These are phyloP conservation scores for Aspergillus hancockii DNA, from an alignment of 495 filamentous ascomycete genomes.

Conservation along the genomic window DNA sequence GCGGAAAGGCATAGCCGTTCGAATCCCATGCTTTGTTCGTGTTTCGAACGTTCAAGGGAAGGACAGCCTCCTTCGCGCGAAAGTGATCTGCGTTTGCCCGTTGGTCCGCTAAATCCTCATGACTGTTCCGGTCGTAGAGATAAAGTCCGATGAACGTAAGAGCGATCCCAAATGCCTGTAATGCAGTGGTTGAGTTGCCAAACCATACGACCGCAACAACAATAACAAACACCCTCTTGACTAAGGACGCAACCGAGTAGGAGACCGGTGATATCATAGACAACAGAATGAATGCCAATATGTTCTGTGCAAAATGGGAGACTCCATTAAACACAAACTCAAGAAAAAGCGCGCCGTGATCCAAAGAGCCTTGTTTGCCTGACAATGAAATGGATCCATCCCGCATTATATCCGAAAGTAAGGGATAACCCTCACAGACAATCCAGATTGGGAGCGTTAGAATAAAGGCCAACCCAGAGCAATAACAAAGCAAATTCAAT, in stretches of 20 bases:
- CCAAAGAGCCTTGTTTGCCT: constrained; percentile 64
- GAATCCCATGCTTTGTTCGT: constrained; percentile 39
- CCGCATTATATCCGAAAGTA: constrained; percentile 51
- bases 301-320: constrained; percentile 95
- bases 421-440: constrained; percentile 77
- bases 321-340: constrained; percentile 97
- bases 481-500: constrained; percentile 95
- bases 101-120: constrained; percentile 80
- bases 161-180: constrained; percentile 82
- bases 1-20: constrained; percentile 43
- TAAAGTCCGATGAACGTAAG: constrained; percentile 94
- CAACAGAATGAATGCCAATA: constrained; percentile 88
- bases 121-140: constrained; percentile 90
- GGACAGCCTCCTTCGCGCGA: constrained; percentile 60
- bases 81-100: constrained; percentile 57
- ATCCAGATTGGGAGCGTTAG: constrained; percentile 94
- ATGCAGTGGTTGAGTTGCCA: constrained; percentile 75
- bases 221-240: constrained; percentile 98
- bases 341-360: constrained; percentile 72
- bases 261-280: constrained; percentile 94
- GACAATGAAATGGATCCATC: constrained; percentile 69
- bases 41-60: constrained; percentile 62
- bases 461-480: constrained; percentile 85
- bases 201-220: constrained; percentile 96
- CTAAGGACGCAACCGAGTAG: constrained; percentile 91